A percentile compares a stretch with the other conserved stretches of the same genome.
These are phyloP conservation scores for Angomonas ambiguus DNA, from an alignment of 208 protist genomes.

Conservation along the genomic window DNA sequence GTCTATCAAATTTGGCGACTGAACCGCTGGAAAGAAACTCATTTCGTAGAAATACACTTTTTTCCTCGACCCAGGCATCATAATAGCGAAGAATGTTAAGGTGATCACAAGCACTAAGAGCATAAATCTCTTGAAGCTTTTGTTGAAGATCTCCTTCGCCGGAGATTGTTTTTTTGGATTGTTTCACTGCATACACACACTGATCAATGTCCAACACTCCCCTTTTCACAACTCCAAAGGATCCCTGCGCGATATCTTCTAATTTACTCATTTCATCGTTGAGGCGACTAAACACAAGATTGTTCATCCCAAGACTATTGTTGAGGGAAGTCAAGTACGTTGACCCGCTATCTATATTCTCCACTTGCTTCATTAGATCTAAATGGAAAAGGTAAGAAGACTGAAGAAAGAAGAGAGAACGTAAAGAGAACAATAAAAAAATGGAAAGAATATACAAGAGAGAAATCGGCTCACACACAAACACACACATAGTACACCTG, in stretches of 20 bases:
- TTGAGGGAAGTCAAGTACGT: not conserved
- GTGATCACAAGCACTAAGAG: constrained; percentile 61
- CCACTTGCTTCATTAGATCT: constrained; percentile 2
- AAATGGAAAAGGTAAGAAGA: constrained; percentile 6
- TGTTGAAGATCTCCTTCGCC: constrained; percentile 77
- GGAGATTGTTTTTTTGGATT: constrained; percentile 60
- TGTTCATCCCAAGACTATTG: constrained; percentile 29
- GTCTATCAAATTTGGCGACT: constrained; percentile 26
- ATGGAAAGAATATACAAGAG: constrained; percentile 11
- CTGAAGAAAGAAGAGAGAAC: not conserved
- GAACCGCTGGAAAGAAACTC: constrained; percentile 57
- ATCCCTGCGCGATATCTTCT: constrained; percentile 54
- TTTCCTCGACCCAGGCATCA: constrained; percentile 83
- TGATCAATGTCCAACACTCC: constrained; percentile 55
- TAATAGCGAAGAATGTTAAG: constrained; percentile 83
- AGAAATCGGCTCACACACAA: not conserved
- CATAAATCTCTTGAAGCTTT: constrained; percentile 76
- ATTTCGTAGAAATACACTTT: constrained; percentile 66
- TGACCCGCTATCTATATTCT: not conserved
- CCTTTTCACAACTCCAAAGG: constrained; percentile 65
- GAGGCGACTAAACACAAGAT: constrained; percentile 48
- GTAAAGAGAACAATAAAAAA: constrained; percentile 5
- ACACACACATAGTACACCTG: too few species aligned
- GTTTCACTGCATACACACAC: constrained; percentile 76
- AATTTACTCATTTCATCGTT: constrained; percentile 75